These are phyloP conservation scores for Croton setiger DNA, from an alignment of 441 rosid genomes.

Conservation along the genomic window DNA sequence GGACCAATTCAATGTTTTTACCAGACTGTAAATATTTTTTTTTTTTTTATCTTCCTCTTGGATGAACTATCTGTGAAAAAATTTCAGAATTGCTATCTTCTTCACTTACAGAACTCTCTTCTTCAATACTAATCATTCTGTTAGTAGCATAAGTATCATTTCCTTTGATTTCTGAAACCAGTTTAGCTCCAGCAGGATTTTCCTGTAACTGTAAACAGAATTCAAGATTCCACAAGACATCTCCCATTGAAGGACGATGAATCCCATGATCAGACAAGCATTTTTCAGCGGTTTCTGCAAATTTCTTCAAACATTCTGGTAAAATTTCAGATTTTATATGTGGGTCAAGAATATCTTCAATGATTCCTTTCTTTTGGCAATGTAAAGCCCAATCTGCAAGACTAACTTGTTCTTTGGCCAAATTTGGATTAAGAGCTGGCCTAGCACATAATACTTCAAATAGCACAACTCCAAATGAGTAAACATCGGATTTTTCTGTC, in stretches of 20 bases:
- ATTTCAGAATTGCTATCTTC: constrained; percentile 78
- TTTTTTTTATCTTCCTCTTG: constrained; percentile 60
- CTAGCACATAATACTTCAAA: constrained; percentile 66
- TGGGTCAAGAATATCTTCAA: constrained; percentile 57
- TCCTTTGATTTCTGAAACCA: constrained; percentile 37
- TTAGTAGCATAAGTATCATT: constrained; percentile 41
- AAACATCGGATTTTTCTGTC: constrained; percentile 73
- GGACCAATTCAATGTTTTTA: background rate
- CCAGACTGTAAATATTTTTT: background rate
- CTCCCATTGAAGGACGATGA: constrained; percentile 93
- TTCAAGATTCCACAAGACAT: constrained; percentile 89
- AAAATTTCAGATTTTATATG: constrained; percentile 46
- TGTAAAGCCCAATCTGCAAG: constrained; percentile 72
- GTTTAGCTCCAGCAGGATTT: constrained; percentile 61
- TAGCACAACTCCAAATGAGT: constrained; percentile 78
- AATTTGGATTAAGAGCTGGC: constrained; percentile 62
- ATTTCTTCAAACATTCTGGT: constrained; percentile 59
- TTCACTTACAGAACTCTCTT: constrained; percentile 72
- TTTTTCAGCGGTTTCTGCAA: constrained; percentile 66
- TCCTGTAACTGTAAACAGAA: constrained; percentile 88
- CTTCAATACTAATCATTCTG: constrained; percentile 69
- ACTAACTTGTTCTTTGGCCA: constrained; percentile 71
- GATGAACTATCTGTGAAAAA: constrained; percentile 90
- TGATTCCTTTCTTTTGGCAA: constrained; percentile 47
- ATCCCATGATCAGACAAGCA: constrained; percentile 72